A percentile compares a stretch with the other conserved stretches of the same genome.
phyloP scores from a whole-genome alignment of 768 basidiomycete genomes.

The Terana coerulea region DNA sequence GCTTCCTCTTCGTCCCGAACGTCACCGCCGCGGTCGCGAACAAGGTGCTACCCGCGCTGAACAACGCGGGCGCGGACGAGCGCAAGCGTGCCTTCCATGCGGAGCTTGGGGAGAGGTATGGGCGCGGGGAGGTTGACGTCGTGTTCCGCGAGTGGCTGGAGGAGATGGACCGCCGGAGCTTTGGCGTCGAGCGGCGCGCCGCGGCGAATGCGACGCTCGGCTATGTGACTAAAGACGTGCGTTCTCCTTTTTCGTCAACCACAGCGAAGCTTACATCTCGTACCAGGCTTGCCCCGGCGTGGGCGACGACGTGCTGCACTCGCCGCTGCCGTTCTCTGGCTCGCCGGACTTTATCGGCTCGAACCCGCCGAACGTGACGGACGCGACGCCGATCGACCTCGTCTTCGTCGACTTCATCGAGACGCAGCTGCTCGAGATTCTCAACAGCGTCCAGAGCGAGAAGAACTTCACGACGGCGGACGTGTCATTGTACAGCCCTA shows the following conservation, averaged over 20 bases:
- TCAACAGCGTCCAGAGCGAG: conserved; percentile 52
- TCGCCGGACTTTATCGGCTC: conserved; percentile 60
- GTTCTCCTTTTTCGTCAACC: not conserved
- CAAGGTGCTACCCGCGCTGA: conserved; percentile 50
- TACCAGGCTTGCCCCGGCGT: conserved; percentile 62
- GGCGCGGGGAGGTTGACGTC: conserved; percentile 45
- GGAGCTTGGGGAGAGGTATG: conserved; percentile 39
- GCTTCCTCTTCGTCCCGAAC: conserved; percentile 58
- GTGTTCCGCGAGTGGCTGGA: conserved; percentile 55
- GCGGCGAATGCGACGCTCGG: conserved; percentile 59
- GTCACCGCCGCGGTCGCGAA: conserved; percentile 49
- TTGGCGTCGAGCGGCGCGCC: conserved; percentile 36
- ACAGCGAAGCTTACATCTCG: conserved; percentile 31
- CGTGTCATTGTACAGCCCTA: conserved; percentile 49
- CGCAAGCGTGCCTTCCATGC: conserved; percentile 33
- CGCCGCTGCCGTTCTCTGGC: conserved; percentile 52
- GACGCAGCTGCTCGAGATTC: conserved; percentile 41
- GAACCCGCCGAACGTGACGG: conserved; percentile 44
- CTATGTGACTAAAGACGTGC: conserved; percentile 63
- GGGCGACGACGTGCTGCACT: conserved; percentile 71
- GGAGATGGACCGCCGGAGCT: conserved; percentile 43
- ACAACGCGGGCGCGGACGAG: conserved; percentile 38
- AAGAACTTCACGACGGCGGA: conserved; percentile 50
- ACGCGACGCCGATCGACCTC: conserved; percentile 58
- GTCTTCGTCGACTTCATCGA: conserved; percentile 75